These are phyloP conservation scores for Podaxis sp. DNA, from an alignment of 768 basidiomycete species.

Conservation along the genomic window DNA sequence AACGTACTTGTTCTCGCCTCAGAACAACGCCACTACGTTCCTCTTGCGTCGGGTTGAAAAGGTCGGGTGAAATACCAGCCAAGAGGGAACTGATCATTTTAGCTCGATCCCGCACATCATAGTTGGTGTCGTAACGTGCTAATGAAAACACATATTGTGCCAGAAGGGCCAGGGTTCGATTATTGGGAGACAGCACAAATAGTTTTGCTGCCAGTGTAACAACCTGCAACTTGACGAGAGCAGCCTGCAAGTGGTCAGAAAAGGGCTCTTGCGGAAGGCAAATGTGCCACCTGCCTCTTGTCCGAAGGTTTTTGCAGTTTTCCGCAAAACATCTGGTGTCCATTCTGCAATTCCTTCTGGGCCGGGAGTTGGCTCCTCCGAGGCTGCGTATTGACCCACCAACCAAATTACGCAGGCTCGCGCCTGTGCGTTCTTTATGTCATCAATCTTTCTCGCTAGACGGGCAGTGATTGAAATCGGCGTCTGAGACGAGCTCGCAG, in stretches of 20 bases:
- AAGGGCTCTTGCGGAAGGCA: background rate
- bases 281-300: constrained; percentile 55
- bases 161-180: constrained; percentile 51
- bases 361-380: constrained; percentile 30
- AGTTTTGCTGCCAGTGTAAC: constrained; percentile 88
- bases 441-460: constrained; percentile 76
- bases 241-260: constrained; percentile 37
- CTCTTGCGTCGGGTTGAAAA: constrained; percentile 25
- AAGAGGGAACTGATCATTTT: constrained; percentile 78
- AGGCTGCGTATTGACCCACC: constrained; percentile 81
- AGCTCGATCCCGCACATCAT: constrained; percentile 89
- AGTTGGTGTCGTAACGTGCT: constrained; percentile 85
- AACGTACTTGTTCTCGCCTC: constrained; percentile 75
- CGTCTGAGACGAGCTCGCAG: constrained; percentile 29
- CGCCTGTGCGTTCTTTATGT: constrained; percentile 77
- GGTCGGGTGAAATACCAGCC: constrained; percentile 14
- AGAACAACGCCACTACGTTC: constrained; percentile 73
- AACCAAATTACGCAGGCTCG: constrained; percentile 91
- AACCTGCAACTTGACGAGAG: constrained; percentile 78
- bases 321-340: constrained; percentile 91
- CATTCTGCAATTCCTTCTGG: constrained; percentile 67
- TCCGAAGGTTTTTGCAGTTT: constrained; percentile 68
- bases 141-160: constrained; percentile 76
- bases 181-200: constrained; percentile 61
- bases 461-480: constrained; percentile 73